Conservation (phyloP, 768 basidiomycete genomes). For the Coprinopsis sp. region DNA sequence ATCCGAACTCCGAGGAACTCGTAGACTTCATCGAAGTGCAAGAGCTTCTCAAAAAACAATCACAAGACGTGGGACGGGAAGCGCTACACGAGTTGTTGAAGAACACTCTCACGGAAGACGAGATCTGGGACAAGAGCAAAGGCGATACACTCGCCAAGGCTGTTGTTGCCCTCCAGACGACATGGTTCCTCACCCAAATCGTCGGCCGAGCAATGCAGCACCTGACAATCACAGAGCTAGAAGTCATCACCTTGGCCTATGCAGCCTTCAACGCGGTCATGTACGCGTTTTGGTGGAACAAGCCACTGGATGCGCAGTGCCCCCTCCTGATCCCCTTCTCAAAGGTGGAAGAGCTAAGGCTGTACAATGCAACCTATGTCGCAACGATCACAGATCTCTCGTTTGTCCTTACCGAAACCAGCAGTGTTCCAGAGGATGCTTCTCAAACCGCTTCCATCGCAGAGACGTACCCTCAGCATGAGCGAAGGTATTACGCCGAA, state of each 20-base stretch:
- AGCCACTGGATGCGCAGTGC: slow-evolving; percentile 30
- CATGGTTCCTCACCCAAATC: slow-evolving; percentile 31
- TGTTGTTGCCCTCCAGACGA: slow-evolving; percentile 27
- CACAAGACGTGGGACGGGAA: neutral
- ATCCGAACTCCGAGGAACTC: neutral
- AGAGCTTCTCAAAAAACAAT: neutral
- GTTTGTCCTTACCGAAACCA: neutral
- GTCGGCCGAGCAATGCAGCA: slow-evolving; percentile 18
- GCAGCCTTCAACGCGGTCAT: slow-evolving; percentile 24
- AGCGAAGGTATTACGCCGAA: too few species aligned
- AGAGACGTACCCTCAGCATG: too few species aligned
- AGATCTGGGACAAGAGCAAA: slow-evolving; percentile 26
- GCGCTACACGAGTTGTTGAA: neutral
- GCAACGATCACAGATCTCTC: too few species aligned
- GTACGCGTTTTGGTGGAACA: slow-evolving; percentile 35
- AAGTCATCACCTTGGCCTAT: slow-evolving; percentile 32
- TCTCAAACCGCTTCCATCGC: too few species aligned
- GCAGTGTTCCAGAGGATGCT: too few species aligned
- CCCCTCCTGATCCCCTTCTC: slow-evolving; percentile 14
- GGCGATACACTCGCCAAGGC: slow-evolving; percentile 30
- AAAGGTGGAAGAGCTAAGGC: neutral
- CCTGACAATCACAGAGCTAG: slow-evolving; percentile 31
- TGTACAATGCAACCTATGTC: too few species aligned
- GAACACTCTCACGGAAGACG: slow-evolving; percentile 10
- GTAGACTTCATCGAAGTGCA: neutral